phyloP scores from a whole-genome alignment of 345 rosid genomes.

The Eucalyptus polyanthemos region DNA sequence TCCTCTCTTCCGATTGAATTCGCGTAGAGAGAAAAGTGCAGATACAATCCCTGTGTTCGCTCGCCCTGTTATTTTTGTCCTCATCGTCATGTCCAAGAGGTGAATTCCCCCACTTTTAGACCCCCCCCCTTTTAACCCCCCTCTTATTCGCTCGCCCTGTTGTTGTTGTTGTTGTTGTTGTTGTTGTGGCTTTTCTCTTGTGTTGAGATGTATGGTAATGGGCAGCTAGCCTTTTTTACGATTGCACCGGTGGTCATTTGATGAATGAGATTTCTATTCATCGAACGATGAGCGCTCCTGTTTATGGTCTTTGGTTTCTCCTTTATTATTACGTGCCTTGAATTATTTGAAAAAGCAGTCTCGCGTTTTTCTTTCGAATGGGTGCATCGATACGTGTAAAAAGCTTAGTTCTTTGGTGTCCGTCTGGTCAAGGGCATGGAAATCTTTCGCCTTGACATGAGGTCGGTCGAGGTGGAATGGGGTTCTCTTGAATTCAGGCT shows the following conservation, averaged over 20 bases:
- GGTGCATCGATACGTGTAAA: background rate
- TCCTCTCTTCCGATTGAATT: background rate
- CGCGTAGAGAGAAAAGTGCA: background rate
- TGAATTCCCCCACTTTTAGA: background rate
- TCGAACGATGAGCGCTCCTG: background rate
- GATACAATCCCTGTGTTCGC: background rate
- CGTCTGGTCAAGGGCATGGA: background rate
- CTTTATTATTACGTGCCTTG: background rate
- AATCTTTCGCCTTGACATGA: background rate
- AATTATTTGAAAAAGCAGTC: background rate
- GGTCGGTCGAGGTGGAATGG: background rate
- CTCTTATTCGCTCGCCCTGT: background rate
- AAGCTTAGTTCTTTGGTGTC: background rate
- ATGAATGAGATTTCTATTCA: background rate
- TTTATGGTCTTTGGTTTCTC: background rate
- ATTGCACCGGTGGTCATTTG: background rate
- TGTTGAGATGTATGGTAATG: background rate
- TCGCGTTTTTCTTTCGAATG: background rate
- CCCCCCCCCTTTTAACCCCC: background rate
- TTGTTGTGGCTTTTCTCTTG: background rate
- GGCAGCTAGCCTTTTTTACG: background rate
- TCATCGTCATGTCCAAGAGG: background rate
- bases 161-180: background rate
- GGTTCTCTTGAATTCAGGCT: background rate
- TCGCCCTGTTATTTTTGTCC: background rate